Conservation (phyloP, 371 early-diverging fungal species). For the Syncephalis fuscata region DNA sequence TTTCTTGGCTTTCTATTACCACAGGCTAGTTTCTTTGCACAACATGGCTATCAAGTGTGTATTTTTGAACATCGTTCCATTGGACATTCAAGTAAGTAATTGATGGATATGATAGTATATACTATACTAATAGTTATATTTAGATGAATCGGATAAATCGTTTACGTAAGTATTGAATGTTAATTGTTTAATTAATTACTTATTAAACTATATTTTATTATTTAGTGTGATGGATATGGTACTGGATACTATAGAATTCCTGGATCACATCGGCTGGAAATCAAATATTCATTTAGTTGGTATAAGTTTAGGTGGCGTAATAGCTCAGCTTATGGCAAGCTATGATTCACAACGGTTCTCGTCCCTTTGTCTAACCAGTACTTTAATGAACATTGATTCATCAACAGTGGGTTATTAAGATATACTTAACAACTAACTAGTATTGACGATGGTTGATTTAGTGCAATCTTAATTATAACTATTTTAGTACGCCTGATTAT, state of each 20-base stretch:
- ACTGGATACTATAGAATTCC: constrained; percentile 33
- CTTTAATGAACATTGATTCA: constrained; percentile 2
- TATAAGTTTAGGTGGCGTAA: constrained; percentile 67
- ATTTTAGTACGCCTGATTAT: too few species aligned
- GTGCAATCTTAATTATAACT: too few species aligned
- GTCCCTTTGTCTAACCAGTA: constrained; percentile 24
- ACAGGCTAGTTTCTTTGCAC: constrained; percentile 25
- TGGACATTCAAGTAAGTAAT: too few species aligned
- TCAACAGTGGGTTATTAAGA: too few species aligned
- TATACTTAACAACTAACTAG: too few species aligned
- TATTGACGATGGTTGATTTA: too few species aligned
- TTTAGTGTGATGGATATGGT: constrained; percentile 48
- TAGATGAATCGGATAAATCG: too few species aligned
- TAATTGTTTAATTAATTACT: too few species aligned
- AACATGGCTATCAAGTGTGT: constrained; percentile 39
- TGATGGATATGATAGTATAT: too few species aligned
- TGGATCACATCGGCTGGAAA: constrained; percentile 45
- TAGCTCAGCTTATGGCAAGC: constrained; percentile 34
- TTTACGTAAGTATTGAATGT: too few species aligned
- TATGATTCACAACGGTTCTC: constrained; percentile 14
- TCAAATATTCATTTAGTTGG: constrained; percentile 43
- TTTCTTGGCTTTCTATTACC: too few species aligned
- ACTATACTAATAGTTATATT: too few species aligned
- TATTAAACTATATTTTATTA: not conserved
- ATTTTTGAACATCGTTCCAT: constrained; percentile 13